Conservation (phyloP, 2,329 filamentous ascomycete species). For the Talaromyces islandicus region DNA sequence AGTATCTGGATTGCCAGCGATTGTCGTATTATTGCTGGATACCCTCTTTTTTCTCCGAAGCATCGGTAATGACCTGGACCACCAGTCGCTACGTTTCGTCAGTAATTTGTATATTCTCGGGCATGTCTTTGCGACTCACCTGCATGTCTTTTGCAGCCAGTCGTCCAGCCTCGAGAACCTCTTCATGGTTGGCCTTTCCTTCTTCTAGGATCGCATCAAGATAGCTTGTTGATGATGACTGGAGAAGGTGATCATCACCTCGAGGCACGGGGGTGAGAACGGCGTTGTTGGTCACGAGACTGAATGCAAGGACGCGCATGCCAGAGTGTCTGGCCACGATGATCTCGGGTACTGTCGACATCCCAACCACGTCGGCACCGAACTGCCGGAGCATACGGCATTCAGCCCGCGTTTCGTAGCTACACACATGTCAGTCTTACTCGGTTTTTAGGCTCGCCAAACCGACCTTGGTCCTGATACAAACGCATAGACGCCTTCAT, state of each 20-base stretch:
- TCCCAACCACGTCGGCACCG: slow-evolving; percentile 64
- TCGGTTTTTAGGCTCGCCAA: neutral
- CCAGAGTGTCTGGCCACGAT: slow-evolving; percentile 59
- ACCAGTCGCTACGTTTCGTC: slow-evolving; percentile 30
- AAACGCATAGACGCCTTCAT: slow-evolving; percentile 63
- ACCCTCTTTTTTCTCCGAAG: slow-evolving; percentile 18
- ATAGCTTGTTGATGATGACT: slow-evolving; percentile 44
- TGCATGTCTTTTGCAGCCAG: slow-evolving; percentile 60
- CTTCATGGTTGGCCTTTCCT: slow-evolving; percentile 59
- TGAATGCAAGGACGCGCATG: slow-evolving; percentile 59
- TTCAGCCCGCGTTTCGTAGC: slow-evolving; percentile 61
- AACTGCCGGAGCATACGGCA: slow-evolving; percentile 56
- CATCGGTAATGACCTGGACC: slow-evolving; percentile 24
- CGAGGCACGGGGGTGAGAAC: slow-evolving; percentile 54
- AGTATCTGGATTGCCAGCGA: neutral
- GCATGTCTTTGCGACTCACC: slow-evolving; percentile 27
- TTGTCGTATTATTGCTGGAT: neutral
- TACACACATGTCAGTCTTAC: slow-evolving; percentile 21
- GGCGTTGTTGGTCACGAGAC: slow-evolving; percentile 60
- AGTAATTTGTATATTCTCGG: slow-evolving; percentile 8
- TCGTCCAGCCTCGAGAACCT: slow-evolving; percentile 57
- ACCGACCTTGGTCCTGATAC: slow-evolving; percentile 55
- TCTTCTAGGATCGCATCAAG: slow-evolving; percentile 51
- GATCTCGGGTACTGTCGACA: slow-evolving; percentile 65
- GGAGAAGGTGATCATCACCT: slow-evolving; percentile 52